Evolutionary conservation across 2,329 filamentous ascomycete genomes (phyloP).

Genomic region (Apiospora phragmitis): DNA sequence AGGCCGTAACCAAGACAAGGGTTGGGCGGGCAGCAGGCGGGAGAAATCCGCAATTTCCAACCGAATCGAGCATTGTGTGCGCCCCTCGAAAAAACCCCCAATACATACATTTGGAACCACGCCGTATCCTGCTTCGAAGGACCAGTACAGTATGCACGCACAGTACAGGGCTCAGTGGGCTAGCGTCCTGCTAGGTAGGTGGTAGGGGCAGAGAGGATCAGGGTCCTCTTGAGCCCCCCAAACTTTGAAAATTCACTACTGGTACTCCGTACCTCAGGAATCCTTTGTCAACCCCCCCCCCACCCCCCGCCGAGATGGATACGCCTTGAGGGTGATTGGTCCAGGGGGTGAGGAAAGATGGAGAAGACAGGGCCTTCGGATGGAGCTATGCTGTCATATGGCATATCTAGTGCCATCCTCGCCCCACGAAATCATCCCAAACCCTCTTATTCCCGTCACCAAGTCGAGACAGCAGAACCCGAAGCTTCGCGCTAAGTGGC

Average conservation of each 20-base stretch:
- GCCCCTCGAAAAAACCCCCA: background rate
- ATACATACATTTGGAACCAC: background rate
- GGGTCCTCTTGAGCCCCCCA: slow-evolving; percentile 1
- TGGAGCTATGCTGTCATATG: slow-evolving; percentile 12
- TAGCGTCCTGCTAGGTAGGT: background rate
- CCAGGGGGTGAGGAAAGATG: background rate
- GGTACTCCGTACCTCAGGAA: background rate
- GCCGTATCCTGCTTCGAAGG: background rate
- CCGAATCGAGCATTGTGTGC: background rate
- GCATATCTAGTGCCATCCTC: background rate
- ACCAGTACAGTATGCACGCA: background rate
- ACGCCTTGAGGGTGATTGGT: background rate
- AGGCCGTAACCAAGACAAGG: background rate
- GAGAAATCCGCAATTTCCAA: slow-evolving; percentile 7
- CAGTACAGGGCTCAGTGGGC: background rate
- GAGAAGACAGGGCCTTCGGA: background rate
- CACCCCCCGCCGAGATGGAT: slow-evolving; percentile 1
- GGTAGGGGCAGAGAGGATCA: slow-evolving; percentile 6
- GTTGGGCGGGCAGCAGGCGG: background rate
- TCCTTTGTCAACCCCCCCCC: background rate
- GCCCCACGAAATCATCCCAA: background rate
- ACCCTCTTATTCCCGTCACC: slow-evolving; percentile 15
- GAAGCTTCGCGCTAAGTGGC: slow-evolving; percentile 14
- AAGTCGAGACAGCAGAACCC: slow-evolving; percentile 11
- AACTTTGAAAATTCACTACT: background rate